Percentiles rank a stretch among this genome's conserved stretches.
Evolutionary conservation across 129 eudicot species (phyloP).

Genomic region (Helianthus annuus): DNA sequence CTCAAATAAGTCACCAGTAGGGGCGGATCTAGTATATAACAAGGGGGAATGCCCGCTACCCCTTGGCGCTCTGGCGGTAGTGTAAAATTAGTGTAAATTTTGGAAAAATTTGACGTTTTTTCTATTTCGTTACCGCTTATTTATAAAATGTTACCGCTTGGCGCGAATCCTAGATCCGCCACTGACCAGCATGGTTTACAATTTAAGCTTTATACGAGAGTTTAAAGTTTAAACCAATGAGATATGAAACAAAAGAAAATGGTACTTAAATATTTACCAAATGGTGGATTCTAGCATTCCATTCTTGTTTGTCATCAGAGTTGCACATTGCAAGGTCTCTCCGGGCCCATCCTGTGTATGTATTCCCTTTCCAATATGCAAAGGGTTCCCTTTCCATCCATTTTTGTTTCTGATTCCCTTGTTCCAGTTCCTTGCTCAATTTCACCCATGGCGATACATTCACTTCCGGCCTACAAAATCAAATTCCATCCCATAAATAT

Average conservation of each 20-base stretch:
- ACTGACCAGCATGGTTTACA: no score
- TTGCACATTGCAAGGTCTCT: constrained; percentile 64
- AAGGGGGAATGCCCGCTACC: no score
- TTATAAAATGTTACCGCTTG: no score
- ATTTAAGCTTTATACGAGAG: no score
- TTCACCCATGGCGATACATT: constrained; percentile 75
- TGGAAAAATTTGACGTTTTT: no score
- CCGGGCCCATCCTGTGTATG: constrained; percentile 40
- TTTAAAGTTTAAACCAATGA: not conserved
- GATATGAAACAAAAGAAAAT: no score
- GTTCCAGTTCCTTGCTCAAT: constrained; percentile 50
- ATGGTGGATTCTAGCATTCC: constrained; percentile 58
- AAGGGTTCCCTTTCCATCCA: constrained; percentile 73
- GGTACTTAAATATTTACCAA: constrained; percentile 34
- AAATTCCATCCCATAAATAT: not conserved
- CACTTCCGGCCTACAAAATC: constrained; percentile 68
- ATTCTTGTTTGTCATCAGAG: constrained; percentile 40
- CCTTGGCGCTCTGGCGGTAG: no score
- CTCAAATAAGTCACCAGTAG: no score
- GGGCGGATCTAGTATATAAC: no score
- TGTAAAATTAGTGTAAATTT: no score
- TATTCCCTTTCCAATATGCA: constrained; percentile 92
- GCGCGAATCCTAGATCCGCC: no score
- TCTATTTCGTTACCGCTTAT: no score
- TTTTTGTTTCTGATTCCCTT: constrained; percentile 46